Evolutionary conservation across 2,329 filamentous ascomycete genomes (phyloP).

Genomic region (Colletotrichum abscissum): DNA sequence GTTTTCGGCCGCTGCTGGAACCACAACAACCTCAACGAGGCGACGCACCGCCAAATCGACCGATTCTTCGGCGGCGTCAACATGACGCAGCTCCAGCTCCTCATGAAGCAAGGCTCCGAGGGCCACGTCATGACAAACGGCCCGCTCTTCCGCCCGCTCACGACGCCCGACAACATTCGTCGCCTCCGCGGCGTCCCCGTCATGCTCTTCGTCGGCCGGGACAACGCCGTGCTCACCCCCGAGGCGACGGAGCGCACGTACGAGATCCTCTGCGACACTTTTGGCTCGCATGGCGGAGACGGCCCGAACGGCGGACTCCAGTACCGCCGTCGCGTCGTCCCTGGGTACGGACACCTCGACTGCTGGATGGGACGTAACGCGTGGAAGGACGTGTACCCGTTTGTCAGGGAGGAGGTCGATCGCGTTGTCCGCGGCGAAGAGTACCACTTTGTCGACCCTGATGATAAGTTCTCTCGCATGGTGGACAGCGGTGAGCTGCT

Average conservation of each 20-base stretch:
- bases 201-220: slow-evolving; percentile 64
- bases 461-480: slow-evolving; percentile 55
- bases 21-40: slow-evolving; percentile 73
- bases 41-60: slow-evolving; percentile 71
- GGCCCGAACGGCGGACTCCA: slow-evolving; percentile 46
- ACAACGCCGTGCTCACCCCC: slow-evolving; percentile 67
- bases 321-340: slow-evolving; percentile 64
- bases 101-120: slow-evolving; percentile 66
- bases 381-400: slow-evolving; percentile 69
- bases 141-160: slow-evolving; percentile 58
- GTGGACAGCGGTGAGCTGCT: slow-evolving; percentile 53
- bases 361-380: slow-evolving; percentile 71
- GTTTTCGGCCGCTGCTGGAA: slow-evolving; percentile 74
- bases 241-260: slow-evolving; percentile 65
- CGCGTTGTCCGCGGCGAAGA: slow-evolving; percentile 56
- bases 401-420: slow-evolving; percentile 65
- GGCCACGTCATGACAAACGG: slow-evolving; percentile 65
- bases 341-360: slow-evolving; percentile 70
- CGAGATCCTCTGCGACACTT: slow-evolving; percentile 61
- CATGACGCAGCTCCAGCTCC: slow-evolving; percentile 66
- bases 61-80: slow-evolving; percentile 72
- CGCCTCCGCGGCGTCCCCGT: slow-evolving; percentile 65
- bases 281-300: slow-evolving; percentile 51
- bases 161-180: slow-evolving; percentile 60
- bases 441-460: slow-evolving; percentile 56